Conservation (phyloP, 176 grass and related monocot genomes). For the Carex pumila region DNA sequence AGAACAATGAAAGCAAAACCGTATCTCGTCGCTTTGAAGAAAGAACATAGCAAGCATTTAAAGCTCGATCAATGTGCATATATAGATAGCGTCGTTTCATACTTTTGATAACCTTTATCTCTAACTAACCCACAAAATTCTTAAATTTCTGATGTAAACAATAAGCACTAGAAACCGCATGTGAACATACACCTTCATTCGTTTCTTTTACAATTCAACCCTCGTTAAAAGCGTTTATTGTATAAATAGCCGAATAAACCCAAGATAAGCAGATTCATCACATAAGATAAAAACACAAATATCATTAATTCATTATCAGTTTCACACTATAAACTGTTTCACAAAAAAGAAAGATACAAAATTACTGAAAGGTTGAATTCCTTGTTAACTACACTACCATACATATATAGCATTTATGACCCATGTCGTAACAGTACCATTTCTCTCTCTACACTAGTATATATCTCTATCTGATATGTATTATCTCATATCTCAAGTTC, state of each 20-base stretch:
- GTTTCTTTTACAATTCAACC: not conserved
- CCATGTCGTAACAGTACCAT: not conserved
- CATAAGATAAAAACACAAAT: no score
- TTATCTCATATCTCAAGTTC: not conserved
- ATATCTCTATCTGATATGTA: not conserved
- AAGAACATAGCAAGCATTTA: constrained; percentile 16
- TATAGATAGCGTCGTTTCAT: not conserved
- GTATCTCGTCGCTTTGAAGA: constrained; percentile 3
- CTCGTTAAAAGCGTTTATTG: not conserved
- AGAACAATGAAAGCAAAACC: not conserved
- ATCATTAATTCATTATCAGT: not conserved
- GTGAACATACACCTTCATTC: constrained; percentile 1
- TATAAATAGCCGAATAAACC: not conserved
- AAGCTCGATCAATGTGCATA: constrained; percentile 10
- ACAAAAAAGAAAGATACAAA: not conserved
- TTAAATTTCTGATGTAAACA: not conserved
- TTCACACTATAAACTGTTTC: not conserved
- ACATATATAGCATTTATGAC: not conserved
- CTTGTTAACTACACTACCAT: not conserved
- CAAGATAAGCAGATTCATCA: not conserved
- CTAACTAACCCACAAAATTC: not conserved
- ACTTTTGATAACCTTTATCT: not conserved
- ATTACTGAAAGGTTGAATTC: not conserved
- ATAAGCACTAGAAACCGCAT: not conserved
- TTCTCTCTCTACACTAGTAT: not conserved